Evolutionary conservation across 1,284 basidiomycete genomes (phyloP), one percentile per base, ranked within the genome.

Genomic region (Rugosomyces carneus): DNA sequence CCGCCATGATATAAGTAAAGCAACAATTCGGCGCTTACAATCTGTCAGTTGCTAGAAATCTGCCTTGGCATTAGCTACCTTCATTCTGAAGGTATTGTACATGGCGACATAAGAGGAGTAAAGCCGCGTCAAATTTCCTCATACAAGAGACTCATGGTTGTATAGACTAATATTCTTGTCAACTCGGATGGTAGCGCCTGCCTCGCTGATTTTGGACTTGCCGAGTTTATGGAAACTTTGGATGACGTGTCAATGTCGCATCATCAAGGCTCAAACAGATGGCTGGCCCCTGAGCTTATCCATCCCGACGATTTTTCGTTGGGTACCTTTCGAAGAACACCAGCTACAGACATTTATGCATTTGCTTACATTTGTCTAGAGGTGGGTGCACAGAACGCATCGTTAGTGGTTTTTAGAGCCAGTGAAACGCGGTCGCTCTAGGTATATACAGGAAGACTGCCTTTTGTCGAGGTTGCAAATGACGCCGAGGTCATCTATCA

Each of bases 81-180:
- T n/a, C 54, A 56, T 29, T 29, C 37, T 9, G 48, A 53, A 36
- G 50, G 52, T 10, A 19, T 56, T 1, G 37, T 56, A 10, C 54
- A 56, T 38, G 52, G 54, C 18, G 54, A 56, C 34, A 20, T 53
- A 6, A 45, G 50, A 37, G 52, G 52, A 13, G 54, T 56, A 32
- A 45, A 47, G 1, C 13, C n/a, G 21, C 27, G 27, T 10, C 24
- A 6, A 19, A 5, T 9, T 11, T 27, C 18, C 7, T 8, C 10
- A 23, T 39, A 31, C 8, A 31, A 10, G 10, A 31, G 20, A n/a
- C 15, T n/a, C 15, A 16, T 8, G 11, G n/a, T n/a, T 23, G 7
- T 20, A 9, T 29, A 53, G 52, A 53, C 49, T 10, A 53, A 53
- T 35, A 51, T 53, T 4, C 44, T 53, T 16, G 40, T 53, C 37